A percentile compares a stretch with the other conserved stretches of the same genome.
phyloP scores from a whole-genome alignment of 805 yeast genomes.

The Saturnispora besseyi region DNA sequence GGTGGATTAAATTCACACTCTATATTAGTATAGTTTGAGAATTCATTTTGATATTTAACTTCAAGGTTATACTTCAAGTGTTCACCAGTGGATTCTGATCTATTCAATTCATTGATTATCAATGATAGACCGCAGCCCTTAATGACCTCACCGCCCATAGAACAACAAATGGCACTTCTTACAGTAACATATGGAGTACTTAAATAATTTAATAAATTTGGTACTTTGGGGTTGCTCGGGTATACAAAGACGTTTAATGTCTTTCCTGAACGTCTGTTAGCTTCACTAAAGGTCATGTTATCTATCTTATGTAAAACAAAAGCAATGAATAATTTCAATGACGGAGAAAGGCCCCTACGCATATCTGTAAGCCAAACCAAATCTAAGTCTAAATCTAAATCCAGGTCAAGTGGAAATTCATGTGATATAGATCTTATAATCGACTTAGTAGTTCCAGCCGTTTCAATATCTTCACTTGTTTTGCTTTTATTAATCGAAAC shows the following conservation, averaged over 20 bases:
- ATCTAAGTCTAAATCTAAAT: constrained; percentile 7
- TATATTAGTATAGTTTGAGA: constrained; percentile 21
- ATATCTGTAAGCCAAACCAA: constrained; percentile 11
- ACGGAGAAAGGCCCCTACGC: constrained; percentile 70
- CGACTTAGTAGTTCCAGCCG: neutral
- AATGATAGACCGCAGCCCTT: constrained; percentile 29
- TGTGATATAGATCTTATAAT: neutral
- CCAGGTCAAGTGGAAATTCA: neutral
- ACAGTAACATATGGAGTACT: constrained; percentile 90
- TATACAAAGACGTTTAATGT: constrained; percentile 78
- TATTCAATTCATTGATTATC: constrained; percentile 1
- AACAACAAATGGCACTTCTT: constrained; percentile 84
- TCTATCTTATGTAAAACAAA: constrained; percentile 72
- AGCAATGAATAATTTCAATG: constrained; percentile 66
- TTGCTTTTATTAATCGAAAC: constrained; percentile 14
- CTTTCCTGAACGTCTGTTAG: constrained; percentile 68
- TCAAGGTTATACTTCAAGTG: constrained; percentile 3
- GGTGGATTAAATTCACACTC: constrained; percentile 33
- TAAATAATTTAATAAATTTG: constrained; percentile 73
- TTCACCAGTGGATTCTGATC: neutral
- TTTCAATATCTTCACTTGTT: constrained; percentile 23
- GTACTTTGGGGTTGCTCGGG: constrained; percentile 63
- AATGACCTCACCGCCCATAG: constrained; percentile 63
- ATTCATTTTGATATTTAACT: constrained; percentile 27
- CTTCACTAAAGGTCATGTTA: constrained; percentile 87